These are phyloP conservation scores for Coemansia nantahalensis DNA, from an alignment of 192 early-diverging fungal genomes.

Conservation along the genomic window DNA sequence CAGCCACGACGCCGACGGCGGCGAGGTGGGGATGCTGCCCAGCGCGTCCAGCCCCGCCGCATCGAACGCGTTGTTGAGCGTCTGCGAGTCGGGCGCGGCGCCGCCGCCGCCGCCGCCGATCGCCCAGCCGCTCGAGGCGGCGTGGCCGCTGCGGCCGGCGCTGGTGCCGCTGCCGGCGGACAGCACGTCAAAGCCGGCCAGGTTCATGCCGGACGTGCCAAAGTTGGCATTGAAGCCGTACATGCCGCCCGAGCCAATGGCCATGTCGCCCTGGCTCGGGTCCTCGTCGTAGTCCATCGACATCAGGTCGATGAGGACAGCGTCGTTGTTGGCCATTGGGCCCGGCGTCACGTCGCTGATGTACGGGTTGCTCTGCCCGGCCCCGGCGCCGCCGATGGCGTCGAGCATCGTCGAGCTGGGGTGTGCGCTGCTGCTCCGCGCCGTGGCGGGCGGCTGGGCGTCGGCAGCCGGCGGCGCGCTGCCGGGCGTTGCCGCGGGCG, in stretches of 20 bases:
- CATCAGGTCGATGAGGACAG: conserved; percentile 51
- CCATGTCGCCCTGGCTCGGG: conserved; percentile 9
- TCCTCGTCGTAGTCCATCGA: conserved; percentile 52
- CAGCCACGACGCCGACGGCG: conserved; percentile 8
- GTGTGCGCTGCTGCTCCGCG: conserved; percentile 30
- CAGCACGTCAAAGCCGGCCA: conserved; percentile 21
- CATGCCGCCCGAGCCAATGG: conserved; percentile 46
- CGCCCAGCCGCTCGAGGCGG: background rate
- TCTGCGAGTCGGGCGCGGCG: conserved; percentile 31
- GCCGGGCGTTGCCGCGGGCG: conserved; percentile 3
- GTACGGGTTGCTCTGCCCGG: conserved; percentile 50
- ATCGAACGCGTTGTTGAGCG: conserved; percentile 50
- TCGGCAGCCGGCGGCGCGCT: background rate
- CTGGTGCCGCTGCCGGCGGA: background rate
- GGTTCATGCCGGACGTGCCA: conserved; percentile 44
- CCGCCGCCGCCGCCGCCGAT: background rate
- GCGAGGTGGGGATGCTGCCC: conserved; percentile 27
- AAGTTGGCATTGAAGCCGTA: conserved; percentile 52
- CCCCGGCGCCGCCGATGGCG: conserved; percentile 4
- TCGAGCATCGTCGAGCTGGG: conserved; percentile 41
- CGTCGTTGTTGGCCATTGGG: conserved; percentile 32
- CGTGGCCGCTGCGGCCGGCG: background rate
- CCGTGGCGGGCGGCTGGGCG: conserved; percentile 2
- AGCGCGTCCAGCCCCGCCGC: conserved; percentile 48
- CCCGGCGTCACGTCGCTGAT: conserved; percentile 40